Evolutionary conservation across 2,329 filamentous ascomycete species (phyloP).

Genomic region (Sclerotinia subarctica): DNA sequence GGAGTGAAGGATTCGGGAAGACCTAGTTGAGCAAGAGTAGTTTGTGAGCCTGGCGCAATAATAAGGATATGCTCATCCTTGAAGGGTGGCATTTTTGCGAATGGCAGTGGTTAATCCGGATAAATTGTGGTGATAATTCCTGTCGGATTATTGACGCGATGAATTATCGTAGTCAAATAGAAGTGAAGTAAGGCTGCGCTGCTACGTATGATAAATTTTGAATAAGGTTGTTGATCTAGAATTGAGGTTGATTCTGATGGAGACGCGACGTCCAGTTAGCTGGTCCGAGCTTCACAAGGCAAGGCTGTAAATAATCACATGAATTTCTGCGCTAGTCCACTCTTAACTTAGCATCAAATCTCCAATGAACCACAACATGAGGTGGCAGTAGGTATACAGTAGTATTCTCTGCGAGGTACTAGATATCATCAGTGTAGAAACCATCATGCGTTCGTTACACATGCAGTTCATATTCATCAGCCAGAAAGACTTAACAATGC

Average conservation of each 20-base stretch:
- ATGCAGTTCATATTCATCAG: neutral
- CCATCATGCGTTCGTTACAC: neutral
- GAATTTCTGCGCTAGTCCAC: neutral
- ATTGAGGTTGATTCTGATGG: conserved; percentile 4
- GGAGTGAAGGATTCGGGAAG: conserved; percentile 61
- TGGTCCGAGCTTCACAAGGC: conserved; percentile 2
- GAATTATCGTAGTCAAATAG: neutral
- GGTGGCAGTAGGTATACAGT: too few species aligned
- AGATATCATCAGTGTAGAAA: neutral
- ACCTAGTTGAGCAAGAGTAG: conserved; percentile 39
- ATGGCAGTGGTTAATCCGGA: neutral
- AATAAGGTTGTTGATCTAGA: conserved; percentile 11
- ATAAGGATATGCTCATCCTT: conserved; percentile 38
- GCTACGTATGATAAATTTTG: neutral
- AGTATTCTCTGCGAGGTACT: neutral
- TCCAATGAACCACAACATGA: neutral
- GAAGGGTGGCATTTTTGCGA: conserved; percentile 36
- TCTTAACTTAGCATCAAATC: neutral
- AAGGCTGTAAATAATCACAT: neutral
- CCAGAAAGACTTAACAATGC: neutral
- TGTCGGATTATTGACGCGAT: neutral
- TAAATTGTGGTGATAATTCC: neutral
- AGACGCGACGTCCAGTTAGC: neutral
- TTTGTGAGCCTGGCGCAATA: conserved; percentile 46
- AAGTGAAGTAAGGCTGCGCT: neutral